phyloP scores from a whole-genome alignment of 2,329 filamentous ascomycete species.

The Fusarium siculi region DNA sequence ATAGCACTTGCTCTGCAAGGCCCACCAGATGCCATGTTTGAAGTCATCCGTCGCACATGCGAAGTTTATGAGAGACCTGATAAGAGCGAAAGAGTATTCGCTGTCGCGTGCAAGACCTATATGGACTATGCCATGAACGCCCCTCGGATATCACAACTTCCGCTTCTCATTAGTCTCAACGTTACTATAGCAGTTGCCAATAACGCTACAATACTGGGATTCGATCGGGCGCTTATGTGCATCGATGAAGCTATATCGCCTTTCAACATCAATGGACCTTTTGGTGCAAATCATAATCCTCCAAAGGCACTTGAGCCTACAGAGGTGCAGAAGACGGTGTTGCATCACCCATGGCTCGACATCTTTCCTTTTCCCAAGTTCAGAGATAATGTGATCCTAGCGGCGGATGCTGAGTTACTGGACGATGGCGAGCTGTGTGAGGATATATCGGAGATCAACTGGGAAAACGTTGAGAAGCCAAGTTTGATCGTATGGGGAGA shows the following conservation, averaged over 20 bases:
- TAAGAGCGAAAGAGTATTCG: background rate
- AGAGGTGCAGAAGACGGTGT: background rate
- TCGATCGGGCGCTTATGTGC: background rate
- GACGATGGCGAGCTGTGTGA: conserved; percentile 13
- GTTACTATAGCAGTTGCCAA: conserved; percentile 18
- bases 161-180: conserved; percentile 13
- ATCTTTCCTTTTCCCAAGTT: conserved; percentile 16
- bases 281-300: rapidly evolving
- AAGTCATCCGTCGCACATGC: background rate
- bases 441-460: conserved; percentile 6
- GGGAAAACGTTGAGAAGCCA: conserved; percentile 1
- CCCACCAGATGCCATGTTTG: background rate
- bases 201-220: background rate
- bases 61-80: conserved; percentile 1
- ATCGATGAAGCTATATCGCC: conserved; percentile 5
- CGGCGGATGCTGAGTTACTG: background rate
- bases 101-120: conserved; percentile 6
- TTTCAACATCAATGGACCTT: background rate
- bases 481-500: conserved; percentile 28
- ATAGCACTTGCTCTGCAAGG: background rate
- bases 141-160: conserved; percentile 4
- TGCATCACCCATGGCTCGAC: conserved; percentile 24
- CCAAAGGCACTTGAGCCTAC: background rate
- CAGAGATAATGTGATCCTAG: conserved; percentile 8
- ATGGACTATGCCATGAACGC: conserved; percentile 18